phyloP scores from a whole-genome alignment of 352 stramenopile genomes.

The Globisporangium radiosum region DNA sequence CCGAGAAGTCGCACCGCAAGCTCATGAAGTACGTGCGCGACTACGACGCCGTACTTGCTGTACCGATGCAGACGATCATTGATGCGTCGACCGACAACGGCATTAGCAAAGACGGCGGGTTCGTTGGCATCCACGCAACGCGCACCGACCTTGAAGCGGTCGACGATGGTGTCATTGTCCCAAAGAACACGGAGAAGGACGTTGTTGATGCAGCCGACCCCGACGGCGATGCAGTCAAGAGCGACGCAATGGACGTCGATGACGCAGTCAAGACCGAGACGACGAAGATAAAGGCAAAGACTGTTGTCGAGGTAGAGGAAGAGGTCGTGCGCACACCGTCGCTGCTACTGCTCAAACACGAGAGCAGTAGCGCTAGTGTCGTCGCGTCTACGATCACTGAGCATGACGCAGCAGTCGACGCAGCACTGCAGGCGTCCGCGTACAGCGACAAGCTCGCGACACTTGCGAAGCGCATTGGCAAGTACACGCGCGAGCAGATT shows the following conservation, averaged over 20 bases:
- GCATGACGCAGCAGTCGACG: neutral
- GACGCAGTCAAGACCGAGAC: slow-evolving; percentile 7
- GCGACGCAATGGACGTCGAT: slow-evolving; percentile 1
- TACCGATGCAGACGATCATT: slow-evolving; percentile 84
- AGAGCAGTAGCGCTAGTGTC: neutral
- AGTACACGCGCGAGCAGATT: slow-evolving; percentile 71
- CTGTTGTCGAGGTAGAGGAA: neutral
- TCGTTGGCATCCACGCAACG: slow-evolving; percentile 63
- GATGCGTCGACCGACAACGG: slow-evolving; percentile 81
- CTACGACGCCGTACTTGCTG: slow-evolving; percentile 80
- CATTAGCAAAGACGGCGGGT: slow-evolving; percentile 78
- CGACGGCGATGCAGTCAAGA: slow-evolving; percentile 15
- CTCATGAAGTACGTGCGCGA: slow-evolving; percentile 97
- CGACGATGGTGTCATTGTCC: slow-evolving; percentile 39
- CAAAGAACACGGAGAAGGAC: slow-evolving; percentile 19
- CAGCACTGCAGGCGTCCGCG: slow-evolving; percentile 12
- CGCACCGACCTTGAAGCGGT: slow-evolving; percentile 51
- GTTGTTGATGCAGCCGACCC: slow-evolving; percentile 6
- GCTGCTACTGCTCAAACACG: slow-evolving; percentile 10
- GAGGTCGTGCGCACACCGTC: slow-evolving; percentile 5
- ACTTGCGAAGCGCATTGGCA: slow-evolving; percentile 64
- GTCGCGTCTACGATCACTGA: no score
- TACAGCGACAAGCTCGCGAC: slow-evolving; percentile 48
- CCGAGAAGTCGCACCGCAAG: slow-evolving; percentile 97
- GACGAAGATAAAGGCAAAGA: neutral